Percentiles rank a stretch among this genome's conserved stretches.
Evolutionary conservation across 1,139 yeast species (phyloP).

Genomic region (Yamadazyma friedrichii): DNA sequence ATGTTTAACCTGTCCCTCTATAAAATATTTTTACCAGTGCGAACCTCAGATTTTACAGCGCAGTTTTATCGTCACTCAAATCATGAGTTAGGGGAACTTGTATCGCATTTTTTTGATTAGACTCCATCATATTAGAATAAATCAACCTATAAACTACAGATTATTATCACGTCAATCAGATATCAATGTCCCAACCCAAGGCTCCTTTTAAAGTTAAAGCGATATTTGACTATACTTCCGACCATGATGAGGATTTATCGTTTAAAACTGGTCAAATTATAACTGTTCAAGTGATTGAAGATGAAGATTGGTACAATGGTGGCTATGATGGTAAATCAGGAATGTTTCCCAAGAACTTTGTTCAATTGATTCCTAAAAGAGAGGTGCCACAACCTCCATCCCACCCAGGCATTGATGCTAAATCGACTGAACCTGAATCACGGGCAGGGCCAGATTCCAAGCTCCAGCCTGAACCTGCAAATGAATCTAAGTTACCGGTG

Average conservation of each 20-base stretch:
- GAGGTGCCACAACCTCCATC: slow-evolving; percentile 8
- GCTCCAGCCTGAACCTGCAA: not conserved
- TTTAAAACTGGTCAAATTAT: slow-evolving; percentile 69
- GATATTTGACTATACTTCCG: slow-evolving; percentile 70
- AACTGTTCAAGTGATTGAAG: slow-evolving; percentile 74
- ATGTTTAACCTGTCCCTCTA: not conserved
- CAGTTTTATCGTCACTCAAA: slow-evolving; percentile 5
- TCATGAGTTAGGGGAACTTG: slow-evolving; percentile 1
- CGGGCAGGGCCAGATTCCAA: not conserved
- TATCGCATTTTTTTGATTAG: not conserved
- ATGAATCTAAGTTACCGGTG: not conserved
- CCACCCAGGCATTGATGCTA: not conserved
- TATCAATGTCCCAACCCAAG: slow-evolving; percentile 10
- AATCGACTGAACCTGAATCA: not conserved
- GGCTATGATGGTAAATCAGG: slow-evolving; percentile 60
- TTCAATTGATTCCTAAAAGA: slow-evolving; percentile 33
- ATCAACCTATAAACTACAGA: not conserved
- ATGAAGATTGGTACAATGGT: slow-evolving; percentile 91
- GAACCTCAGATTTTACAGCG: not conserved
- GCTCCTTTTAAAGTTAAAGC: slow-evolving; percentile 73
- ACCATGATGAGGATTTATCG: slow-evolving; percentile 78
- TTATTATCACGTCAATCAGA: not conserved
- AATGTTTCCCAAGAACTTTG: slow-evolving; percentile 87
- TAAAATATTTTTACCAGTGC: not conserved
- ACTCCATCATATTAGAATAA: not conserved